These are phyloP conservation scores for Macrotyloma uniflorum DNA, from an alignment of 306 rosid genomes.

Conservation along the genomic window DNA sequence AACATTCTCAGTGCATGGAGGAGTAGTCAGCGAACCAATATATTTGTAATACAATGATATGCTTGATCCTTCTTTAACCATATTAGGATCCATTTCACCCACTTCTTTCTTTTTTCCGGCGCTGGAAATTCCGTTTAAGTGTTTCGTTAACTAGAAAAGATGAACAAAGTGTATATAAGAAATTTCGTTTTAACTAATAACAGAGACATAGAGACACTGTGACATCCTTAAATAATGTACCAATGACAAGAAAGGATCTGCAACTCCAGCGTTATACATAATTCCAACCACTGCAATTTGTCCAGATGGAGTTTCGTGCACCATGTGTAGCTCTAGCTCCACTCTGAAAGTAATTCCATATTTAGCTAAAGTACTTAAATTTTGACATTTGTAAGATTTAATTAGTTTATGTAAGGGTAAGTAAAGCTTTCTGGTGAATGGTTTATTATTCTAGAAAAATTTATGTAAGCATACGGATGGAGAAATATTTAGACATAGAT, in stretches of 20 bases:
- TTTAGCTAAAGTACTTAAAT: not conserved
- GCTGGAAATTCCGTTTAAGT: slow-evolving; percentile 40
- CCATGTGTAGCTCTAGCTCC: slow-evolving; percentile 71
- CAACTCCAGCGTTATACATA: slow-evolving; percentile 52
- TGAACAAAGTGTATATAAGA: not conserved
- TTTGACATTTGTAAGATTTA: not conserved
- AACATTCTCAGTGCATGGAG: slow-evolving; percentile 72
- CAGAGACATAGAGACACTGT: not conserved
- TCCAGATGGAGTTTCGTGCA: slow-evolving; percentile 60
- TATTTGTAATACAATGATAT: slow-evolving; percentile 59
- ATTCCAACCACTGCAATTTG: slow-evolving; percentile 60
- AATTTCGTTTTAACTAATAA: not conserved
- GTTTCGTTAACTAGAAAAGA: slow-evolving; percentile 38
- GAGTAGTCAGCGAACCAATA: slow-evolving; percentile 74
- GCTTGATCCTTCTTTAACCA: slow-evolving; percentile 18
- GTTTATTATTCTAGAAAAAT: not conserved
- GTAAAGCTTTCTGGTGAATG: not conserved
- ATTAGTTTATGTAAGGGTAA: not conserved
- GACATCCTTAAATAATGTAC: slow-evolving; percentile 38
- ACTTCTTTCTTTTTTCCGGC: slow-evolving; percentile 20
- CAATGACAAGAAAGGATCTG: slow-evolving; percentile 57
- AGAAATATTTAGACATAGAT: not conserved
- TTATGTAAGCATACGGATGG: not conserved
- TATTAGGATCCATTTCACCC: slow-evolving; percentile 52
- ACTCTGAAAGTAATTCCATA: slow-evolving; percentile 22